Conservation (phyloP, 2,329 filamentous ascomycete genomes). For the Ophiostoma ulmi region DNA sequence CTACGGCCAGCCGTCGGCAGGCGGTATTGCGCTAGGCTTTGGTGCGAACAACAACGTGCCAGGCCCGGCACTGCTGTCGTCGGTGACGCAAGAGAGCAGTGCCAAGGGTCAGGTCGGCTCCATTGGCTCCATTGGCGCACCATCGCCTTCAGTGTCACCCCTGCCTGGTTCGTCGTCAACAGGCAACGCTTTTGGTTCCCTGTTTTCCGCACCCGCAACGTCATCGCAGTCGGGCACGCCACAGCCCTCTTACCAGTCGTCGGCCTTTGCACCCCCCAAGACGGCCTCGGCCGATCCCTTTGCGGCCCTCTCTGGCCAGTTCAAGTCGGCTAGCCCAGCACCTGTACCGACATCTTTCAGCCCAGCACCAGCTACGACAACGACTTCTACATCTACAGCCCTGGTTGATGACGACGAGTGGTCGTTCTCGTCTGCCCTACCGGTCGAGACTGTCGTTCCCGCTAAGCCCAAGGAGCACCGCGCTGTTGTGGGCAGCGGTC, state of each 20-base stretch:
- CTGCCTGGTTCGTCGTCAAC: conserved; percentile 23
- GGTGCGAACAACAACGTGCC: conserved; percentile 63
- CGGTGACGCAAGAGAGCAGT: conserved; percentile 56
- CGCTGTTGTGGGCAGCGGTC: conserved; percentile 63
- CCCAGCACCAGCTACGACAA: not conserved
- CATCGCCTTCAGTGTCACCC: conserved; percentile 21
- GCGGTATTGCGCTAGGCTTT: conserved; percentile 78
- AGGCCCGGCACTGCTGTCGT: conserved; percentile 60
- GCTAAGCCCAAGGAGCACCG: conserved; percentile 55
- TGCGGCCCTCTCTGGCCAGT: conserved; percentile 44
- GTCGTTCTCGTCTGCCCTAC: conserved; percentile 85
- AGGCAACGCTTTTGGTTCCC: conserved; percentile 45
- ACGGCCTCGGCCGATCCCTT: conserved; percentile 46
- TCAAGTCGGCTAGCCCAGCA: conserved; percentile 36
- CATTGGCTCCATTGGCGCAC: conserved; percentile 29
- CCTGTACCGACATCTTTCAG: conserved; percentile 20
- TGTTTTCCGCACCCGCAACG: conserved; percentile 43
- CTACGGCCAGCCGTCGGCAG: conserved; percentile 59
- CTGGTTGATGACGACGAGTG: conserved; percentile 76
- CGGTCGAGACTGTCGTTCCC: conserved; percentile 44
- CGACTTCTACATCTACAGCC: conserved; percentile 21
- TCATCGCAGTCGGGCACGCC: conserved; percentile 50
- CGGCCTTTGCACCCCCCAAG: conserved; percentile 43
- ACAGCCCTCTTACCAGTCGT: conserved; percentile 46
- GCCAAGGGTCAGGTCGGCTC: conserved; percentile 41